phyloP scores from a whole-genome alignment of 495 filamentous ascomycete species.

The Schizothecium vesticola region DNA sequence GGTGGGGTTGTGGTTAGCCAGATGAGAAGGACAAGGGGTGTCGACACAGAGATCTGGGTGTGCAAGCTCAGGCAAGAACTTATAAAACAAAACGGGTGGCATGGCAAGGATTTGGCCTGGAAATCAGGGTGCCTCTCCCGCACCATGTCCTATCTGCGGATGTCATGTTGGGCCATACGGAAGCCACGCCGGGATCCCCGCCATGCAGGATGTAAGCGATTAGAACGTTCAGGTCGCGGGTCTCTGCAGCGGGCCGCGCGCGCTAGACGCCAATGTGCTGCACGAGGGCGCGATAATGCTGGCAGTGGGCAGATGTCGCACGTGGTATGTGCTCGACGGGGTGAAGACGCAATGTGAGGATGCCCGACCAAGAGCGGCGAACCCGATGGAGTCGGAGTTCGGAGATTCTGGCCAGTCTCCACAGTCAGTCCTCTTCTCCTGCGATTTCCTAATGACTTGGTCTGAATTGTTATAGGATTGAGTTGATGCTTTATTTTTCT shows the following conservation, averaged over 20 bases:
- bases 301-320: not conserved
- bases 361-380: not conserved
- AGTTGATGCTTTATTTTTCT: no score
- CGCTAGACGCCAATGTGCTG: not conserved
- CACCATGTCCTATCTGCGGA: not conserved
- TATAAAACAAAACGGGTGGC: not conserved
- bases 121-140: not conserved
- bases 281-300: not conserved
- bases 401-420: not conserved
- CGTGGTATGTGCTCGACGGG: not conserved
- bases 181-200: not conserved
- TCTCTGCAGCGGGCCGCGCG: not conserved
- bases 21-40: not conserved
- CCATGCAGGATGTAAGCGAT: not conserved
- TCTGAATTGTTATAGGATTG: no score
- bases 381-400: not conserved
- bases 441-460: no score
- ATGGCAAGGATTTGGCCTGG: not conserved
- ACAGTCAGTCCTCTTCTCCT: not conserved
- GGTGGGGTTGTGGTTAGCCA: not conserved
- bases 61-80: not conserved
- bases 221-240: not conserved
- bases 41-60: not conserved
- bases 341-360: not conserved
- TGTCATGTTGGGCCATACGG: not conserved